A percentile compares a stretch with the other conserved stretches of the same genome.
phyloP scores from a whole-genome alignment of 177 flowering plant species.

The Vitis hybrid region DNA sequence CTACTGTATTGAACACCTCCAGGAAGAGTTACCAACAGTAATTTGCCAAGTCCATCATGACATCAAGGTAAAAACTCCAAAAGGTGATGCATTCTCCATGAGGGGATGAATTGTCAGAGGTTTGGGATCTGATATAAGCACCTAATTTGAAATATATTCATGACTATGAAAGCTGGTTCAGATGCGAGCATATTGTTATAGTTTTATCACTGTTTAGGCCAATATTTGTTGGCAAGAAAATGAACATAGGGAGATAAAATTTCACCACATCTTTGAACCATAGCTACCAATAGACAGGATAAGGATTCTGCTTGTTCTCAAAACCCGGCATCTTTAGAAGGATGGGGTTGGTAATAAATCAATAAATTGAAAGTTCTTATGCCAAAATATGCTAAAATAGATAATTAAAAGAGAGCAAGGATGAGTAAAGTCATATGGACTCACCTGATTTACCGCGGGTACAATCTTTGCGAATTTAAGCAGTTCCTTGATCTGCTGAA shows the following conservation, averaged over 20 bases:
- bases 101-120: background rate
- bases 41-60: background rate
- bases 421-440: background rate
- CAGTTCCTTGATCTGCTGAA: slow-evolving; percentile 60
- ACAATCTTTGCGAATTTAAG: slow-evolving; percentile 62
- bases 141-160: background rate
- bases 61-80: background rate
- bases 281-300: background rate
- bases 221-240: background rate
- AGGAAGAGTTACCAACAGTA: background rate
- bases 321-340: background rate
- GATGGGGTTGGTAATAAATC: background rate
- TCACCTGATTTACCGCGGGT: slow-evolving; percentile 67
- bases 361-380: background rate
- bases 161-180: background rate
- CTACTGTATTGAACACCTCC: too few relatives aligned
- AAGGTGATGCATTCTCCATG: background rate
- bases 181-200: background rate
- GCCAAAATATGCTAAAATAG: background rate
- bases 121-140: background rate
- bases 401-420: background rate
- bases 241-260: background rate
- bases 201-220: background rate
- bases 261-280: background rate
- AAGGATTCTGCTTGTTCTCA: background rate